Evolutionary conservation across 306 rosid species (phyloP).

Genomic region (Ammopiptanthus mongolicus): DNA sequence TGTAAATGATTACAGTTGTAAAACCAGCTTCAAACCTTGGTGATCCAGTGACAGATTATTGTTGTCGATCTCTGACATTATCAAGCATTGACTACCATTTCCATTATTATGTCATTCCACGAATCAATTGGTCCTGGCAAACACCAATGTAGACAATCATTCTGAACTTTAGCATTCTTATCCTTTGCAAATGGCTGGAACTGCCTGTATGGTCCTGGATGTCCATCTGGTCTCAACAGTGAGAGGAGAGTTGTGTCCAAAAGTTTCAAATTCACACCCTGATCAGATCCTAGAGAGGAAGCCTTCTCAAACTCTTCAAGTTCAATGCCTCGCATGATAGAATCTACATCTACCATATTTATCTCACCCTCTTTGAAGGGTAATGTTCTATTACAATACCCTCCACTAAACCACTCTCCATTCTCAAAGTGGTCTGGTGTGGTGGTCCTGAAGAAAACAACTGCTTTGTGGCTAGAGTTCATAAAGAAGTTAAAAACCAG

Average conservation of each 20-base stretch:
- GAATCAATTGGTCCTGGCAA: conserved; percentile 93
- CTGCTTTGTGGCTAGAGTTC: conserved; percentile 36
- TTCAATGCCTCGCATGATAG: conserved; percentile 59
- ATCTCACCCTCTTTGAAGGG: conserved; percentile 69
- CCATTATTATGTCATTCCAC: conserved; percentile 81
- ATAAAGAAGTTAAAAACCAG: conserved; percentile 43
- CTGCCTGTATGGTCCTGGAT: conserved; percentile 80
- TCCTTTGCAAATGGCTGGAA: conserved; percentile 74
- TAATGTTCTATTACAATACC: conserved; percentile 70
- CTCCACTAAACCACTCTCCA: conserved; percentile 95
- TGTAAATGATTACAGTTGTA: not conserved
- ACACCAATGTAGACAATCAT: conserved; percentile 56
- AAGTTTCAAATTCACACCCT: conserved; percentile 38
- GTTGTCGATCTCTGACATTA: not conserved
- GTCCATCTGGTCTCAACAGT: conserved; percentile 82
- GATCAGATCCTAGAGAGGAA: conserved; percentile 3
- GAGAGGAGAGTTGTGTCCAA: conserved; percentile 71
- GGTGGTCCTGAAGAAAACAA: conserved; percentile 66
- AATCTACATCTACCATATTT: conserved; percentile 42
- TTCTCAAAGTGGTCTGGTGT: conserved; percentile 89
- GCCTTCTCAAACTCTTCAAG: conserved; percentile 60
- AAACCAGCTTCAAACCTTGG: not conserved
- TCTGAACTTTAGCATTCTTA: conserved; percentile 35
- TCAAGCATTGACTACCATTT: conserved; percentile 47
- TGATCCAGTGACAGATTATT: not conserved